A percentile compares a stretch with the other conserved stretches of the same genome.
phyloP scores from a whole-genome alignment of 2,329 filamentous ascomycete species.

The Hortaea werneckii region DNA sequence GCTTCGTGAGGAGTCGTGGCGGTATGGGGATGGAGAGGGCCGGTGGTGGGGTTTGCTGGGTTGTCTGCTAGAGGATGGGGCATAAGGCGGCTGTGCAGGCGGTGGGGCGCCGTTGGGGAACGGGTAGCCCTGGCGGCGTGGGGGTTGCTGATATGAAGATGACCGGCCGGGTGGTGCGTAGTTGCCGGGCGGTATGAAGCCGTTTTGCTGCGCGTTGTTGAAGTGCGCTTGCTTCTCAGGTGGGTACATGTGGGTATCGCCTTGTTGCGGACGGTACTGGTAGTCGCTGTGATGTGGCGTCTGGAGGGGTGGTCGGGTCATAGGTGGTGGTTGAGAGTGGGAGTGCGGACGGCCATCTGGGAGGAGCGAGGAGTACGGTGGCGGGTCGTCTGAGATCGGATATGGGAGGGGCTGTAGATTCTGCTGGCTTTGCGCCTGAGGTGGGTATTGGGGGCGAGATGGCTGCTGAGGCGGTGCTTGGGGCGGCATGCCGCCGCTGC shows the following conservation, averaged over 20 bases:
- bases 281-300: conserved; percentile 14
- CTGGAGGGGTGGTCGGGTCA: conserved; percentile 9
- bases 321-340: conserved; percentile 19
- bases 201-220: conserved; percentile 4
- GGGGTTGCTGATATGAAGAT: conserved; percentile 6
- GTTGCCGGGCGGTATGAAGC: conserved; percentile 8
- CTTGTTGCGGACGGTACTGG: conserved; percentile 5
- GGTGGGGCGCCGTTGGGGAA: conserved; percentile 11
- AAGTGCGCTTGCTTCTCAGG: conserved; percentile 10
- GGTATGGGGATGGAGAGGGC: conserved; percentile 9
- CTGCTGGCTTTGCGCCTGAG: conserved; percentile 4
- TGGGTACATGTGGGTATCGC: conserved; percentile 9
- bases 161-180: conserved; percentile 1
- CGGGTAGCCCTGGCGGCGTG: conserved; percentile 5
- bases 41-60: conserved; percentile 7
- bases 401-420: conserved; percentile 15
- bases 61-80: conserved; percentile 1
- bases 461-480: background rate
- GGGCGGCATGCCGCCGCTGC: conserved; percentile 4
- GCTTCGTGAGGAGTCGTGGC: conserved; percentile 6
- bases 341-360: conserved; percentile 17
- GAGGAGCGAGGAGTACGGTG: conserved; percentile 16
- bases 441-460: conserved; percentile 7
- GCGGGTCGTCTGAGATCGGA: conserved; percentile 21
- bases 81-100: background rate